These are phyloP conservation scores for Xylaria bambusicola DNA, from an alignment of 495 filamentous ascomycete genomes.

Conservation along the genomic window DNA sequence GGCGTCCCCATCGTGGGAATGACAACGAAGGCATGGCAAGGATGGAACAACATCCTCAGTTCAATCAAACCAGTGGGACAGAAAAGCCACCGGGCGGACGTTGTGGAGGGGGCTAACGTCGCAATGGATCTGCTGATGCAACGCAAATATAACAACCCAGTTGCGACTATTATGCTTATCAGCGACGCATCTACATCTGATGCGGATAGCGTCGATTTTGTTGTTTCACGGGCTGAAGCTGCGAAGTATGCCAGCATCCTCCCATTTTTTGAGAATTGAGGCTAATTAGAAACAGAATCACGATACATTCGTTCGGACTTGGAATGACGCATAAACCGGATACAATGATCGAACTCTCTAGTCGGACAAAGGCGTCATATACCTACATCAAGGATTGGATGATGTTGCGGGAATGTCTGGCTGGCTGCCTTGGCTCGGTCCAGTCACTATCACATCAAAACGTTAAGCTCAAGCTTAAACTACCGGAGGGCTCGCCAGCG, in stretches of 20 bases:
- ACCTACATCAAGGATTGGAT: slow-evolving; percentile 99
- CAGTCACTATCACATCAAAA: slow-evolving; percentile 99
- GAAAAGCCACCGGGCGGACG: slow-evolving; percentile 94
- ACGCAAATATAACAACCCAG: slow-evolving; percentile 91
- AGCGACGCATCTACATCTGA: slow-evolving; percentile 99
- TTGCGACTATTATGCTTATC: slow-evolving; percentile 95
- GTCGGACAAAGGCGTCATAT: slow-evolving; percentile 93
- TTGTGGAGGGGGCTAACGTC: slow-evolving; percentile 96
- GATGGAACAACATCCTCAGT: slow-evolving; percentile 84
- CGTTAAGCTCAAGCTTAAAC: slow-evolving; percentile 90
- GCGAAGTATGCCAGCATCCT: slow-evolving; percentile 71
- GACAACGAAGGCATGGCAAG: slow-evolving; percentile 90
- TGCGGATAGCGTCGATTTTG: slow-evolving; percentile 95
- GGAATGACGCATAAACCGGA: slow-evolving; percentile 98
- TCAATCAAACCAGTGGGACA: slow-evolving; percentile 93
- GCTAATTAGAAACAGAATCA: slow-evolving; percentile 60
- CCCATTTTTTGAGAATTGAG: background rate
- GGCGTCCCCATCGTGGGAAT: slow-evolving; percentile 96
- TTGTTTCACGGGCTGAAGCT: slow-evolving; percentile 95
- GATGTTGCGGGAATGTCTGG: slow-evolving; percentile 97
- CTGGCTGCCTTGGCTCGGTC: slow-evolving; percentile 90
- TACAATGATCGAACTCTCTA: slow-evolving; percentile 97
- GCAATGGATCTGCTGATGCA: slow-evolving; percentile 99
- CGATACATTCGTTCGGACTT: slow-evolving; percentile 94
- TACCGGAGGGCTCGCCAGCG: slow-evolving; percentile 95